phyloP scores from a whole-genome alignment of 352 stramenopile species.

The Globisporangium recalcitrans region DNA sequence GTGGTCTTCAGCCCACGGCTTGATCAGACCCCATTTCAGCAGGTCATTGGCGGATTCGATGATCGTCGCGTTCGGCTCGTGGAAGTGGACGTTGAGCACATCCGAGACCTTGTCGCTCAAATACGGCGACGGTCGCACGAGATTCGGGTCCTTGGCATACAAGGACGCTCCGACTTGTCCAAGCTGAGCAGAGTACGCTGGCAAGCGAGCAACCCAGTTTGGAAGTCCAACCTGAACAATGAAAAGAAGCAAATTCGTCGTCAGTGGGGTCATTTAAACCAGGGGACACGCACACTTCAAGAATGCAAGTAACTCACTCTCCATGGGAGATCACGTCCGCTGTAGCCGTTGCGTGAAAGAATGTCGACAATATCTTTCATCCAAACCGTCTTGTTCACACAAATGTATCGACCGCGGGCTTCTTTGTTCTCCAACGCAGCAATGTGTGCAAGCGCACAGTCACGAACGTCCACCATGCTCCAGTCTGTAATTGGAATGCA shows the following conservation, averaged over 20 bases:
- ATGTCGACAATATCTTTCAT: slow-evolving; percentile 88
- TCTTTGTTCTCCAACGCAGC: slow-evolving; percentile 80
- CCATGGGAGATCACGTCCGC: slow-evolving; percentile 81
- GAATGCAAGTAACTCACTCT: slow-evolving; percentile 23
- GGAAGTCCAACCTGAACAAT: slow-evolving; percentile 52
- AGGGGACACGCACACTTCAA: background rate
- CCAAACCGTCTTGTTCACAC: slow-evolving; percentile 79
- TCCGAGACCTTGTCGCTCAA: slow-evolving; percentile 78
- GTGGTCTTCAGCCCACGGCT: slow-evolving; percentile 86
- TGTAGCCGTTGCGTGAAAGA: slow-evolving; percentile 80
- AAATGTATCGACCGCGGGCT: slow-evolving; percentile 81
- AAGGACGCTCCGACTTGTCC: slow-evolving; percentile 78
- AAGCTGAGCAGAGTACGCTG: slow-evolving; percentile 79
- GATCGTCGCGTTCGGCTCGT: slow-evolving; percentile 48
- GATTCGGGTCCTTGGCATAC: slow-evolving; percentile 57
- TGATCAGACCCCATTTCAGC: slow-evolving; percentile 83
- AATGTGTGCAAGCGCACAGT: slow-evolving; percentile 79
- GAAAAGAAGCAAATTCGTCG: background rate
- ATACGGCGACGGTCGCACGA: slow-evolving; percentile 61
- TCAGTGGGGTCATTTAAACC: background rate
- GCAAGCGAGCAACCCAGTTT: slow-evolving; percentile 80
- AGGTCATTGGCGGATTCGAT: slow-evolving; percentile 83
- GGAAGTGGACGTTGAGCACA: slow-evolving; percentile 74
- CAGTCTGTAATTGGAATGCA: slow-evolving; percentile 39
- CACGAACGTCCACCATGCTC: slow-evolving; percentile 83